Evolutionary conservation across 2,329 filamentous ascomycete species (phyloP).

Genomic region (Penicillium sp.): DNA sequence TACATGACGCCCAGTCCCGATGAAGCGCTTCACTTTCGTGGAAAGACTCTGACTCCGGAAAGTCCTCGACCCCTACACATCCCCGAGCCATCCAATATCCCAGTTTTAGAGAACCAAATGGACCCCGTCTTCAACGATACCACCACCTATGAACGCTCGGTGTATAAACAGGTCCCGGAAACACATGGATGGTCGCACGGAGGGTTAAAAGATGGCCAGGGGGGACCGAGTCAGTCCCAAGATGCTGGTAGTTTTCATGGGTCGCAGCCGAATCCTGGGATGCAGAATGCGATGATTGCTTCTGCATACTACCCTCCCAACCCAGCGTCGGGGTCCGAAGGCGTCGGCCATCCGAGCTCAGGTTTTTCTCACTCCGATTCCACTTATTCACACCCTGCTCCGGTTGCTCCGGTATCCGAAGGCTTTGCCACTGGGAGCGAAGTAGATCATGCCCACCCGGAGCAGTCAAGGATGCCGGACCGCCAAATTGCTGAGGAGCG

Average conservation of each 20-base stretch:
- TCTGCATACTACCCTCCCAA: conserved; percentile 22
- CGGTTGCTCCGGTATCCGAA: conserved; percentile 17
- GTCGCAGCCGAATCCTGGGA: conserved; percentile 16
- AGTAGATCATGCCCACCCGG: conserved; percentile 23
- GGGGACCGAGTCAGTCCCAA: conserved; percentile 13
- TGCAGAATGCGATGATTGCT: conserved; percentile 24
- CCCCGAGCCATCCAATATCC: conserved; percentile 59
- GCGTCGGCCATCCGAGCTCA: conserved; percentile 5
- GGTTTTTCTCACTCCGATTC: conserved; percentile 13
- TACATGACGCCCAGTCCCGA: conserved; percentile 49
- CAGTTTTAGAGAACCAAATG: conserved; percentile 62
- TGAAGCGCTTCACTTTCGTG: conserved; percentile 51
- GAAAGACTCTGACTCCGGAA: conserved; percentile 59
- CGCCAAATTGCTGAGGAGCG: conserved; percentile 22
- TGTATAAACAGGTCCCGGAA: conserved; percentile 13
- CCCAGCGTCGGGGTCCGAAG: conserved; percentile 10
- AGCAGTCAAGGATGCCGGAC: conserved; percentile 15
- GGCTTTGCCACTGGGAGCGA: conserved; percentile 23
- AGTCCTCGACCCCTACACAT: conserved; percentile 63
- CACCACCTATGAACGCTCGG: conserved; percentile 47
- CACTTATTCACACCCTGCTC: conserved; percentile 22
- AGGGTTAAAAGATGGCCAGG: conserved; percentile 9
- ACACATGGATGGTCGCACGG: conserved; percentile 13
- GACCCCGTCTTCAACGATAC: conserved; percentile 63
- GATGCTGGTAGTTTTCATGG: conserved; percentile 30